Conservation (phyloP, 2,329 filamentous ascomycete species). For the Fusarium nanum region DNA sequence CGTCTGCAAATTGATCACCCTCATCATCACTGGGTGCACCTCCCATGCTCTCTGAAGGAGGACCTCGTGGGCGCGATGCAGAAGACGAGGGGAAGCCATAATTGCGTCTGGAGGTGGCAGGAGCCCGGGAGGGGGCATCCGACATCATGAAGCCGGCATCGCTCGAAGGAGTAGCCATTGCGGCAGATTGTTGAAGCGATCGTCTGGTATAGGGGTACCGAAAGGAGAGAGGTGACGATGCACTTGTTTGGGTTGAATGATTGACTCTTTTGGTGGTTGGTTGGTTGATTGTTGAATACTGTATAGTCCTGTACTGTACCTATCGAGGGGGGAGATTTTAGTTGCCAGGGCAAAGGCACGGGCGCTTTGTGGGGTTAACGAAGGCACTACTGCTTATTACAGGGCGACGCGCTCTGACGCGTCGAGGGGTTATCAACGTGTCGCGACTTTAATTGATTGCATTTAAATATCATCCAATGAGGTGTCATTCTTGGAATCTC, state of each 20-base stretch:
- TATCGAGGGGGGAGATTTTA: constrained; percentile 40
- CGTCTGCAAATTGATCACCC: constrained; percentile 71
- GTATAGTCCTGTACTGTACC: neutral
- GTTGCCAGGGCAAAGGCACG: constrained; percentile 38
- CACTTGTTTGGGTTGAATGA: neutral
- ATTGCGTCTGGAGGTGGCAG: constrained; percentile 58
- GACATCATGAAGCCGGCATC: constrained; percentile 69
- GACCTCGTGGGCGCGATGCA: constrained; percentile 64
- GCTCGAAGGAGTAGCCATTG: constrained; percentile 64
- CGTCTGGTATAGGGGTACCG: constrained; percentile 3
- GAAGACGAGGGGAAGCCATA: constrained; percentile 63
- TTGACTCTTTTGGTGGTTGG: neutral
- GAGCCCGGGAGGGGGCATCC: constrained; percentile 60
- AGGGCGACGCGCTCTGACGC: constrained; percentile 47
- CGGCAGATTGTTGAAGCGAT: constrained; percentile 1
- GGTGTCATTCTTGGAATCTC: neutral
- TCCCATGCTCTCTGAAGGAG: constrained; percentile 71
- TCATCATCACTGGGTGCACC: constrained; percentile 72
- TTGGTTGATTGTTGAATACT: constrained; percentile 24
- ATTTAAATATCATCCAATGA: constrained; percentile 22
- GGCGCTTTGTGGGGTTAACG: constrained; percentile 26
- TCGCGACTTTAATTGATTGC: constrained; percentile 57
- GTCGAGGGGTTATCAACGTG: constrained; percentile 47
- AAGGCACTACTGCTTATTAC: constrained; percentile 9
- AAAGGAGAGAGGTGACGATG: constrained; percentile 1